Conservation (phyloP, 257 asterid species). For the Cruciata laevipes region DNA sequence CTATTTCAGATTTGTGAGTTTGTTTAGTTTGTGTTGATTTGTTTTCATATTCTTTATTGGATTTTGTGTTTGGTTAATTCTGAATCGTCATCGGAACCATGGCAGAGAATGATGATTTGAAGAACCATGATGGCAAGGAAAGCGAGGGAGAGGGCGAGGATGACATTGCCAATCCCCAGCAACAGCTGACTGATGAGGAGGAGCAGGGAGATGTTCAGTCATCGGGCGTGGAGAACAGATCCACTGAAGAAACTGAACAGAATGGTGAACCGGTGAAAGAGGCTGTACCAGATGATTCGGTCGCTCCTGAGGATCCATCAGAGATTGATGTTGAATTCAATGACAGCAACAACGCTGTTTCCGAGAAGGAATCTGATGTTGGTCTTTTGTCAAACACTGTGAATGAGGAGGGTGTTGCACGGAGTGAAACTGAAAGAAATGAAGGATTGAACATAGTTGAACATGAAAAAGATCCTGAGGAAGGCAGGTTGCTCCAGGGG, state of each 20-base stretch:
- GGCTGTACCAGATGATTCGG: slow-evolving; percentile 13
- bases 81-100: slow-evolving; percentile 24
- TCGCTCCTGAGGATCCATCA: slow-evolving; percentile 25
- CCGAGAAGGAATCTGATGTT: background rate
- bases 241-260: slow-evolving; percentile 8
- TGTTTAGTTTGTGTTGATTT: background rate
- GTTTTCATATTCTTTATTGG: background rate
- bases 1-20: background rate
- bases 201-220: slow-evolving; percentile 19
- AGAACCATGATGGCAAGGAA: slow-evolving; percentile 29
- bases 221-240: slow-evolving; percentile 14
- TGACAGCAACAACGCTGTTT: slow-evolving; percentile 5
- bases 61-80: slow-evolving; percentile 20
- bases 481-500: slow-evolving; percentile 28
- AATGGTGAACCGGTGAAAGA: slow-evolving; percentile 7
- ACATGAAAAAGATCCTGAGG: slow-evolving; percentile 20
- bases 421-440: slow-evolving; percentile 5
- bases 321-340: slow-evolving; percentile 24
- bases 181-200: slow-evolving; percentile 28
- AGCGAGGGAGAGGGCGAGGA: slow-evolving; percentile 31
- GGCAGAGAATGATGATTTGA: slow-evolving; percentile 45
- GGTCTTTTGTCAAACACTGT: background rate
- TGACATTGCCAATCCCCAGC: slow-evolving; percentile 24
- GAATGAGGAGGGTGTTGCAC: slow-evolving; percentile 1
- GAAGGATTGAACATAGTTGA: slow-evolving; percentile 3